phyloP scores from a whole-genome alignment of 2,329 filamentous ascomycete genomes.

The Periconia digitata region DNA sequence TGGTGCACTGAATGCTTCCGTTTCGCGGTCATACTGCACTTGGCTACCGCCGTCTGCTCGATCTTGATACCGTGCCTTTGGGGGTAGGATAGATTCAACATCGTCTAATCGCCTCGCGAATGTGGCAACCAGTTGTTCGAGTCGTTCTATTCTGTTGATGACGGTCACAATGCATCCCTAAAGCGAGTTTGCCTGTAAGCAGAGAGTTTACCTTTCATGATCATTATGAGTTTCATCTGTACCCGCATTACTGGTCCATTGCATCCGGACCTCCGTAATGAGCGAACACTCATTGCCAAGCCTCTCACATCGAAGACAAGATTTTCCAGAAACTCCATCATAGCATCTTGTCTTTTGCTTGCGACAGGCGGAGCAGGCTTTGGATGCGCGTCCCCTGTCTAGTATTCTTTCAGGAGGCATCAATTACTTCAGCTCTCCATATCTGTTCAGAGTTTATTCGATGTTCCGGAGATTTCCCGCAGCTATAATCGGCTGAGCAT shows the following conservation, averaged over 20 bases:
- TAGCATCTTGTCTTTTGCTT: constrained; percentile 49
- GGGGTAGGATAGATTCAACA: constrained; percentile 10
- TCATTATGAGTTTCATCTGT: constrained; percentile 1
- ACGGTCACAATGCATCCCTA: neutral
- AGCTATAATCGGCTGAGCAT: no score
- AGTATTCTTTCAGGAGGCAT: no score
- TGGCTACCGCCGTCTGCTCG: neutral
- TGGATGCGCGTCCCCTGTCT: constrained; percentile 27
- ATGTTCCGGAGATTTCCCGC: no score
- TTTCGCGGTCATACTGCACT: constrained; percentile 2
- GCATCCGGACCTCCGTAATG: constrained; percentile 1
- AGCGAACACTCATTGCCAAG: constrained; percentile 42
- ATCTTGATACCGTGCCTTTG: neutral
- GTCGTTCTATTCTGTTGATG: constrained; percentile 11
- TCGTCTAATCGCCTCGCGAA: constrained; percentile 16
- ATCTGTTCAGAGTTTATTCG: no score
- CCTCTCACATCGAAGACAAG: constrained; percentile 44
- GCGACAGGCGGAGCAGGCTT: constrained; percentile 43
- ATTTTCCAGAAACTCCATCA: constrained; percentile 30
- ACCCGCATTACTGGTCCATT: neutral
- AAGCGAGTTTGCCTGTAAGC: neutral
- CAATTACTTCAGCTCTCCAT: neutral
- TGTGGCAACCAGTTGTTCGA: constrained; percentile 13
- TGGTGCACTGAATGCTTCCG: constrained; percentile 13
- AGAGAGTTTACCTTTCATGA: constrained; percentile 9